Evolutionary conservation across 768 basidiomycete species (phyloP), one percentile per base, ranked within the genome.

Genomic region (Steccherinum ochraceum): DNA sequence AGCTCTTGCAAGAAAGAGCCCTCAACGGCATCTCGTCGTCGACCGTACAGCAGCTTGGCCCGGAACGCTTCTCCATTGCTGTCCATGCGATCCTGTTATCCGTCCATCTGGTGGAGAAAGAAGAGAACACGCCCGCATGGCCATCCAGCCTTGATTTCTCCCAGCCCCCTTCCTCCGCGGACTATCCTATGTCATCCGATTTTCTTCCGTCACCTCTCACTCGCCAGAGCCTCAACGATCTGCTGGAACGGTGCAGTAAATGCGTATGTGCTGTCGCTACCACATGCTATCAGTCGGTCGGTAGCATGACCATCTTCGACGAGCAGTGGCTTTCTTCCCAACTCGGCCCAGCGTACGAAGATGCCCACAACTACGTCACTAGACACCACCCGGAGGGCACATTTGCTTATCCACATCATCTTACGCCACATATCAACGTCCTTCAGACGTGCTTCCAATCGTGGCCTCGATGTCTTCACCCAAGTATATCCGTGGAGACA

Each of bases 261-360:
- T 73, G 78, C 1, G 67, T 91, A 2, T 77, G 74, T 12, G 67
- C 69, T 39, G 75, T 93, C 42, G 78, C 84, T 0, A 69, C 68
- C 3, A 57, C 78, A 5, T 89, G 83, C 59, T 77, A 78, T 59
- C 79, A 81, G 50, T 64, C 75, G 3, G 79, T 90, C 5, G 88
- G 87, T 1, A 68, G 73, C 30, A 88, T 94, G 83, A 83, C 84
- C 13, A 72, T 94, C 24, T 84, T 92, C 50, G 93, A 96, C 52
- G 87, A 93, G 5, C 86, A 90, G 57, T 91, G 86, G 84, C 76
- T 80, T 0, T 72, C 77, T 47, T 72, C 79, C 18, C 80, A 83
- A 43, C 66, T 83, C 45, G 77, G 75, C 55, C 73, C 76, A 1
- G 64, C 78, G 0, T 79, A 83, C 61, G 83, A 92, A 56, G 88